phyloP scores from a whole-genome alignment of 208 protist genomes.

The Leishmania aethiopica region DNA sequence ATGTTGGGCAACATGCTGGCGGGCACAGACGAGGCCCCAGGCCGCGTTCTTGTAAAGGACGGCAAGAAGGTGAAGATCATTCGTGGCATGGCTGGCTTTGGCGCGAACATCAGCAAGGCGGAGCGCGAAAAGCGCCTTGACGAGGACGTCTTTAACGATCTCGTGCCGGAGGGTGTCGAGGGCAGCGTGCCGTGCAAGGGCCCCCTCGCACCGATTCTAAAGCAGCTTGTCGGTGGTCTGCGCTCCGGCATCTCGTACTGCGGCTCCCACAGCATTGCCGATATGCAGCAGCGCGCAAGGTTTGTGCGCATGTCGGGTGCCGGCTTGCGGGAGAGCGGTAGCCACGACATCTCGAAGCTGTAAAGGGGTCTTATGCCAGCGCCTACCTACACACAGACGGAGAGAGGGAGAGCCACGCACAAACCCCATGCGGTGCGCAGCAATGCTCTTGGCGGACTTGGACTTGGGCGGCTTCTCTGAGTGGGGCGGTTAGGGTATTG shows the following conservation, averaged over 20 bases:
- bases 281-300: constrained; percentile 80
- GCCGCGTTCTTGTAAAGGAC: constrained; percentile 88
- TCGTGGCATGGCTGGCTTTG: constrained; percentile 91
- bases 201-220: constrained; percentile 72
- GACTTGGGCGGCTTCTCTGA: background rate
- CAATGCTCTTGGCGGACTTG: background rate
- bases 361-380: constrained; percentile 21
- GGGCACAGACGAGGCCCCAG: constrained; percentile 89
- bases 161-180: constrained; percentile 91
- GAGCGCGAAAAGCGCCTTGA: constrained; percentile 81
- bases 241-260: constrained; percentile 92
- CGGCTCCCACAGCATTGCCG: constrained; percentile 67
- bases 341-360: constrained; percentile 91
- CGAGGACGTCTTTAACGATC: constrained; percentile 86
- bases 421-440: background rate
- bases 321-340: constrained; percentile 85
- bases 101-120: constrained; percentile 90
- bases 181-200: constrained; percentile 88
- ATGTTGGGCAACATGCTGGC: constrained; percentile 93
- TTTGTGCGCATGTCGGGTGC: constrained; percentile 88
- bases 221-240: constrained; percentile 89
- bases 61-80: constrained; percentile 93
- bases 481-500: background rate
- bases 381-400: constrained; percentile 13
- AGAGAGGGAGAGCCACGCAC: background rate